phyloP scores from a whole-genome alignment of 78 protist species.

The Dictyostelium brefeldianum region DNA sequence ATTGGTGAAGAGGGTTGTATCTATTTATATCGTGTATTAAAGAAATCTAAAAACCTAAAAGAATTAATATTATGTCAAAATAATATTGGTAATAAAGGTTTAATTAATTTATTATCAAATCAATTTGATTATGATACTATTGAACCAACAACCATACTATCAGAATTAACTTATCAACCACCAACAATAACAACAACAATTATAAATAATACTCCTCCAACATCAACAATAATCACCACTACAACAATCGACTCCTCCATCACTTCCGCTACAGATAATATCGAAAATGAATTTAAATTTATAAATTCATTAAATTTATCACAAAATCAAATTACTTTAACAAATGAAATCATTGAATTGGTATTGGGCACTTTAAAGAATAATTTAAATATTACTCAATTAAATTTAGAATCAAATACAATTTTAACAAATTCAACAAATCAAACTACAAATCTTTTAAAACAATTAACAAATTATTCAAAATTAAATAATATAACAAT shows the following conservation, averaged over 20 bases:
- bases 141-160: neutral
- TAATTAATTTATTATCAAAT: conserved; percentile 19
- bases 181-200: conserved; percentile 9
- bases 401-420: conserved; percentile 23
- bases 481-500: conserved; percentile 8
- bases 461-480: neutral
- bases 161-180: neutral
- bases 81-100: conserved; percentile 30
- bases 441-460: neutral
- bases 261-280: neutral
- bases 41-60: neutral
- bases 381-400: neutral
- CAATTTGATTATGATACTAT: neutral
- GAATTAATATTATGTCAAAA: conserved; percentile 15
- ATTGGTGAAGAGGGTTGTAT: conserved; percentile 33
- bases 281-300: conserved; percentile 9
- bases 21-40: neutral
- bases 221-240: neutral
- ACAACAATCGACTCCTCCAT: neutral
- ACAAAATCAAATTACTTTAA: conserved; percentile 18
- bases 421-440: neutral
- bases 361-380: conserved; percentile 8
- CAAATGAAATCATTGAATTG: conserved; percentile 11
- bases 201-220: too few species aligned
- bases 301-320: conserved; percentile 13